These are phyloP conservation scores for Rhizopus stolonifer DNA, from an alignment of 371 early-diverging fungal species.

Conservation along the genomic window DNA sequence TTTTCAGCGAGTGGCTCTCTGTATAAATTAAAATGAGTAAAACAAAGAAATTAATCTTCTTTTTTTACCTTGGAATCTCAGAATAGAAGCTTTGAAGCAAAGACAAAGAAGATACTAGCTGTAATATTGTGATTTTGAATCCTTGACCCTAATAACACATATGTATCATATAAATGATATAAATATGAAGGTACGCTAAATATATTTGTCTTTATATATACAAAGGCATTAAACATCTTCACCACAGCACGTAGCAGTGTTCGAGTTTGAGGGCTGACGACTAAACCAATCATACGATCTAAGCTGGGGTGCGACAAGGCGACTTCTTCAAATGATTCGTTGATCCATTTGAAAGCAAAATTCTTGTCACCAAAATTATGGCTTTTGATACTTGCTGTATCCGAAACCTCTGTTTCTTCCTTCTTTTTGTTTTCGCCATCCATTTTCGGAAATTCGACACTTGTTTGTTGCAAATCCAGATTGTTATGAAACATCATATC, in stretches of 20 bases:
- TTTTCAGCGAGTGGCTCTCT: constrained; percentile 45
- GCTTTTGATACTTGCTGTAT: constrained; percentile 42
- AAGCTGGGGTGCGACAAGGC: constrained; percentile 51
- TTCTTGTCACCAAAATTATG: constrained; percentile 53
- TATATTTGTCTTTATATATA: constrained; percentile 21
- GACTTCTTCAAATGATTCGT: constrained; percentile 51
- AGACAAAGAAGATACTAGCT: constrained; percentile 68
- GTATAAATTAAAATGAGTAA: not conserved
- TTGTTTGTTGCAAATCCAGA: constrained; percentile 18
- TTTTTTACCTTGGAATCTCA: constrained; percentile 48
- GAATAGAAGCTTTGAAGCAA: constrained; percentile 63
- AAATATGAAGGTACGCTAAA: not conserved
- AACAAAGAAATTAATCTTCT: not conserved
- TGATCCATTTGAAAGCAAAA: constrained; percentile 52
- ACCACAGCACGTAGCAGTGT: constrained; percentile 48
- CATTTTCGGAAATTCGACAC: constrained; percentile 18
- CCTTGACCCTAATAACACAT: constrained; percentile 61
- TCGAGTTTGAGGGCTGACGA: constrained; percentile 51
- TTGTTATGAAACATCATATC: constrained; percentile 31
- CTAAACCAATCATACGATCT: constrained; percentile 54
- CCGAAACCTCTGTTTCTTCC: constrained; percentile 12
- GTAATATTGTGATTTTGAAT: constrained; percentile 68
- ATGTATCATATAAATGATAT: not conserved
- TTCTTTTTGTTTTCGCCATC: constrained; percentile 23
- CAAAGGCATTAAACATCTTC: constrained; percentile 49